Percentiles rank a stretch among this genome's conserved stretches.
phyloP scores from a whole-genome alignment of 2,329 filamentous ascomycete genomes.

The Paracoccidioides lutzii region DNA sequence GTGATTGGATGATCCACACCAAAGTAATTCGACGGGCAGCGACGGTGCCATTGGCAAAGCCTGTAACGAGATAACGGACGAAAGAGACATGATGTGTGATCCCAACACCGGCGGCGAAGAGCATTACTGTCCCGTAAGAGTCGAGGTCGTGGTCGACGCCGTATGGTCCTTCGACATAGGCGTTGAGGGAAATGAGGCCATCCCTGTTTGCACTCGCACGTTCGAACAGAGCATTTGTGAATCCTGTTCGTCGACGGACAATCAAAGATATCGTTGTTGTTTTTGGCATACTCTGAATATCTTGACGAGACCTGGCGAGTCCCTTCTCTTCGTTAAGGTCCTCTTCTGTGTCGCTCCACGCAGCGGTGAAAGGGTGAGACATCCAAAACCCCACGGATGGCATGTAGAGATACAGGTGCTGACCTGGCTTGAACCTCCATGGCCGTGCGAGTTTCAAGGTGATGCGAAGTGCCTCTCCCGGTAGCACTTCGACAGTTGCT shows the following conservation, averaged over 20 bases:
- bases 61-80: slow-evolving; percentile 60
- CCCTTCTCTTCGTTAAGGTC: slow-evolving; percentile 30
- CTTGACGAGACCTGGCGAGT: slow-evolving; percentile 36
- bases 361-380: slow-evolving; percentile 66
- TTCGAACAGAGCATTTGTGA: slow-evolving; percentile 71
- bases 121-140: slow-evolving; percentile 81
- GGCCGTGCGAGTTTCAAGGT: slow-evolving; percentile 57
- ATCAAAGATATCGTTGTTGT: slow-evolving; percentile 57
- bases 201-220: slow-evolving; percentile 45
- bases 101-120: slow-evolving; percentile 84
- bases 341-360: slow-evolving; percentile 53
- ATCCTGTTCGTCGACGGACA: slow-evolving; percentile 74
- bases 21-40: slow-evolving; percentile 72
- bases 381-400: slow-evolving; percentile 54
- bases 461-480: slow-evolving; percentile 56
- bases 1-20: slow-evolving; percentile 85
- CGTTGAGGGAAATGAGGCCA: slow-evolving; percentile 49
- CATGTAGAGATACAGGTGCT: slow-evolving; percentile 64
- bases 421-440: slow-evolving; percentile 53
- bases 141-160: slow-evolving; percentile 69
- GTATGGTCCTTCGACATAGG: slow-evolving; percentile 83
- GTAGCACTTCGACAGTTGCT: slow-evolving; percentile 54
- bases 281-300: slow-evolving; percentile 38
- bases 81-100: slow-evolving; percentile 94
- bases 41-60: slow-evolving; percentile 56